Evolutionary conservation across 345 rosid genomes (phyloP).

Genomic region (Firmiana major): DNA sequence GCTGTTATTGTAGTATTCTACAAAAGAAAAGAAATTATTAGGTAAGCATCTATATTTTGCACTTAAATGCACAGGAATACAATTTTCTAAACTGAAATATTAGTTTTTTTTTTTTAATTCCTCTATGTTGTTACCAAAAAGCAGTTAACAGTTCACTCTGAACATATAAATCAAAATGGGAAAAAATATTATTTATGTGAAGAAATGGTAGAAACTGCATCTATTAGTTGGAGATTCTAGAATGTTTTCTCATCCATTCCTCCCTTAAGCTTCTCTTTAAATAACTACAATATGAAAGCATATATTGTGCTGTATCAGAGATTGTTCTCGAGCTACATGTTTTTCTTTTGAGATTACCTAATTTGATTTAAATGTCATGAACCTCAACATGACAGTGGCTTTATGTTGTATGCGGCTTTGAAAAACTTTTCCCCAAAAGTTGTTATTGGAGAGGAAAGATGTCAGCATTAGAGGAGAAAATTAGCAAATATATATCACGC

Average conservation of each 20-base stretch:
- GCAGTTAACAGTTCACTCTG: neutral
- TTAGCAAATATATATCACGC: neutral
- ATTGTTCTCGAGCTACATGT: neutral
- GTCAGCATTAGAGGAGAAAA: neutral
- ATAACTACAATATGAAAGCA: neutral
- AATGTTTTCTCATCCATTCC: neutral
- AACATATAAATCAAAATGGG: neutral
- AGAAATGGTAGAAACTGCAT: neutral
- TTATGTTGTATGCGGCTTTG: neutral
- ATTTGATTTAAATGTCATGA: neutral
- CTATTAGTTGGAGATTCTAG: neutral
- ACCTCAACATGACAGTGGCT: neutral
- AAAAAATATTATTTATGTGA: neutral
- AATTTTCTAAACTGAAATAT: neutral
- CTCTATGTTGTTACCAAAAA: neutral
- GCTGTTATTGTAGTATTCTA: neutral
- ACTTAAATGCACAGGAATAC: neutral
- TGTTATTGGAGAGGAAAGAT: neutral
- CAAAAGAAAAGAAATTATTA: neutral
- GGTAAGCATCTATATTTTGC: conserved; percentile 4
- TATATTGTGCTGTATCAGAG: neutral
- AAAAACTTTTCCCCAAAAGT: neutral
- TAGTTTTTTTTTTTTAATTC: neutral
- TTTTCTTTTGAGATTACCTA: neutral
- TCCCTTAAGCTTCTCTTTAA: neutral